Percentiles rank a stretch among this genome's conserved stretches.
phyloP scores from a whole-genome alignment of 2,329 filamentous ascomycete genomes.

The Colletotrichum graminicola region DNA sequence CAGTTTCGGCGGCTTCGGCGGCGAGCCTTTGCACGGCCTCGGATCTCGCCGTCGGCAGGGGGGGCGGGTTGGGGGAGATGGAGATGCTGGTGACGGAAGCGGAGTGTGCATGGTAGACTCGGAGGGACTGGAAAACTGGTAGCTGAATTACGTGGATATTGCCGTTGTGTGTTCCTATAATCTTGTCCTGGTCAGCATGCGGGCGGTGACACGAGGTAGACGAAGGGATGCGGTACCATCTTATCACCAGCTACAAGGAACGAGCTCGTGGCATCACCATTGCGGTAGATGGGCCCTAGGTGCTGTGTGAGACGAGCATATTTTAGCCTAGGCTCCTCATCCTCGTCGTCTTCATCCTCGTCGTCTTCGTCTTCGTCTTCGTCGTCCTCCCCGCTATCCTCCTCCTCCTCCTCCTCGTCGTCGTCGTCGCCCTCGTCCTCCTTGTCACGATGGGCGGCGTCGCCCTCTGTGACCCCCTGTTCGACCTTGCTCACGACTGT shows the following conservation, averaged over 20 bases:
- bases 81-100: constrained; percentile 92
- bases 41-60: constrained; percentile 58
- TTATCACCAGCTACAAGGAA: constrained; percentile 95
- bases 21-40: constrained; percentile 55
- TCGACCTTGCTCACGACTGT: constrained; percentile 32
- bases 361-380: constrained; percentile 71
- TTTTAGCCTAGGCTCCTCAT: constrained; percentile 95
- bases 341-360: constrained; percentile 84
- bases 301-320: constrained; percentile 88
- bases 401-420: constrained; percentile 52
- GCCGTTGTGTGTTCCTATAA: constrained; percentile 95
- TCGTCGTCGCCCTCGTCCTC: constrained; percentile 39
- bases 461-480: constrained; percentile 45
- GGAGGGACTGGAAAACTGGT: constrained; percentile 82
- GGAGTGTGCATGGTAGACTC: constrained; percentile 91
- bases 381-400: constrained; percentile 54
- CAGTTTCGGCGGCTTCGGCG: constrained; percentile 52
- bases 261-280: constrained; percentile 93
- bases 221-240: constrained; percentile 73
- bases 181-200: constrained; percentile 62
- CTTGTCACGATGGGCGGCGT: constrained; percentile 41
- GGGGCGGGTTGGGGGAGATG: constrained; percentile 84
- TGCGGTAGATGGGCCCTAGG: constrained; percentile 85
- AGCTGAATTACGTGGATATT: constrained; percentile 92
- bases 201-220: constrained; percentile 1